Base-by-base conservation (phyloP, 2,329 filamentous ascomycete species). In the Penicillium sp. region DNA sequence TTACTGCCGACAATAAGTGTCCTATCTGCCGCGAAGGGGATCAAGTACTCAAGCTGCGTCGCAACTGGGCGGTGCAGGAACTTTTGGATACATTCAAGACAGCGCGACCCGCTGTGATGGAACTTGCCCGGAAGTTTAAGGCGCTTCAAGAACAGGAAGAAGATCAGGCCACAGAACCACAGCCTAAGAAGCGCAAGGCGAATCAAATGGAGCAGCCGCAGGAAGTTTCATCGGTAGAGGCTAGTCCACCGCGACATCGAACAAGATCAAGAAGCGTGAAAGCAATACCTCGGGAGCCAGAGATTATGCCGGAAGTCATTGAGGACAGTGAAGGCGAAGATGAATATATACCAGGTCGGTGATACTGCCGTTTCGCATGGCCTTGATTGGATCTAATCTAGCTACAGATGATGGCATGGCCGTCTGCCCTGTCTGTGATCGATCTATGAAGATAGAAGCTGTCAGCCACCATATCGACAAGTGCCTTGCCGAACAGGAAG, bases 11-110 rank as follows among this genome's bases (percentile, higher is more conserved):
- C 63, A 90, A 91, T 9, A 92, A 90, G 74, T 99, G 95, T 67
- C 95, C 95, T 0, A 81, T 91, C 1, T 99, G 95, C 75, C 87
- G 91, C 51, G 79, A 85, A 6, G 75, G 80, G 1, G 91, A 96
- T 64, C 92, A 97, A 72, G 91, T 93, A 71, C 83, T 91, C 59
- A 95, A 91, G 72, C 72, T 99, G 64, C 84, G 92, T 57, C 88
- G 88, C 47, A 98, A 98, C 72, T 90, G 88, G 83, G 87, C 89
- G 0, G 80, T 98, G 62, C 86, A 95, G 68, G 93, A 98, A 70
- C 82, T 93, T 1, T 90, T 96, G 9, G 87, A 91, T 39, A 84
- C 87, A 0, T 99, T 97, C 64, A 79, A 84, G 62, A 82, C 80
- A 52, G 86, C 86, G 5, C 82, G 93, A 54, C 73, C 82, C 3